These are phyloP conservation scores for Lodderomyces margitis DNA, from an alignment of 1,139 yeast genomes.

Conservation along the genomic window DNA sequence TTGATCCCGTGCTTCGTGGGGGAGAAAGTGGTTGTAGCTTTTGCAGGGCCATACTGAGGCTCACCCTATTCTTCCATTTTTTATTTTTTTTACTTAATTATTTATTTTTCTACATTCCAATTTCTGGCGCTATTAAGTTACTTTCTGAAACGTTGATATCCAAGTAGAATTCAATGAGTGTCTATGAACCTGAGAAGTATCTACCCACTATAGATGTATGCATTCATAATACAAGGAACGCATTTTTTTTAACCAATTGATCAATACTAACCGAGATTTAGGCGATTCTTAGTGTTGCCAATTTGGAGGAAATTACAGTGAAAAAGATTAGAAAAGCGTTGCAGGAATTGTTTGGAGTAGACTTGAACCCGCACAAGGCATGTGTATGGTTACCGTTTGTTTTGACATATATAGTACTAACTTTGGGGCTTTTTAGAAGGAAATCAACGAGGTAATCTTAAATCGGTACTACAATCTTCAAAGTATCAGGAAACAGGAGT, in stretches of 20 bases:
- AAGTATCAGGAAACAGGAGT: conserved; percentile 33
- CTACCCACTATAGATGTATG: conserved; percentile 71
- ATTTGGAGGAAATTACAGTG: conserved; percentile 68
- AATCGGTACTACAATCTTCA: conserved; percentile 53
- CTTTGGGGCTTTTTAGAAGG: conserved; percentile 33
- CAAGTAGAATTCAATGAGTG: conserved; percentile 12
- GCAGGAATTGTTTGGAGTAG: conserved; percentile 62
- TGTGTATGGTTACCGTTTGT: conserved; percentile 16
- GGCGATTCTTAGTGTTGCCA: conserved; percentile 76
- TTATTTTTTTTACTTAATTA: no score
- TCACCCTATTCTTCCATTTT: no score
- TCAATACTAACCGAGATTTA: conserved; percentile 28
- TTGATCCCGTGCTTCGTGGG: no score
- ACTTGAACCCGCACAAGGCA: conserved; percentile 51
- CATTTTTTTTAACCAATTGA: background rate
- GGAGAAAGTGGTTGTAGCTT: no score
- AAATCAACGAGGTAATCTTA: conserved; percentile 59
- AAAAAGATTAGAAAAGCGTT: conserved; percentile 69
- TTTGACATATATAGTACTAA: conserved; percentile 14
- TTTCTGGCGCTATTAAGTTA: no score
- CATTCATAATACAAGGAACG: conserved; percentile 11
- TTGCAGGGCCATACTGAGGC: no score
- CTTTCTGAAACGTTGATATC: no score
- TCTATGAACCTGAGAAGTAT: conserved; percentile 28
- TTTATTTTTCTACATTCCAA: no score